These are phyloP conservation scores for Lathyrus oleraceus DNA, from an alignment of 306 rosid species.

Conservation along the genomic window DNA sequence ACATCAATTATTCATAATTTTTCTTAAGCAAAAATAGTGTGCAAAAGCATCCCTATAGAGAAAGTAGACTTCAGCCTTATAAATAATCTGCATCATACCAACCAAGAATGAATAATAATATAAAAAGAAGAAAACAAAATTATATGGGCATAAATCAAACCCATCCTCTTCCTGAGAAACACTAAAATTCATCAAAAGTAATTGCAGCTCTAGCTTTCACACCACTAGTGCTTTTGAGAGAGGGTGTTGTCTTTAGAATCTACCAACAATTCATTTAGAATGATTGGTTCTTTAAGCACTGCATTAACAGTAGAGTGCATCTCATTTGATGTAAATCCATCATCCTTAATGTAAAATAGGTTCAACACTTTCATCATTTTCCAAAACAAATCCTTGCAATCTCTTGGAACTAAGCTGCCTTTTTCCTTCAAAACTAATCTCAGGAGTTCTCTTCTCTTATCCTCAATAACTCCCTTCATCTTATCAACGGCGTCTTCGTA, in stretches of 20 bases:
- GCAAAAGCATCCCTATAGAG: no score
- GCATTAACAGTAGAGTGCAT: constrained; percentile 57
- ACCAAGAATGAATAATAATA: no score
- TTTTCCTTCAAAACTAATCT: constrained; percentile 63
- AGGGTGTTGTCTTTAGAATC: constrained; percentile 13
- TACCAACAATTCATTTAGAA: constrained; percentile 37
- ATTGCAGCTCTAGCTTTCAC: constrained; percentile 4
- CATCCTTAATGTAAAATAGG: constrained; percentile 70
- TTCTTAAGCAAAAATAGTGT: background rate
- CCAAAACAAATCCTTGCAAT: constrained; percentile 87
- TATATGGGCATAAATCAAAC: no score
- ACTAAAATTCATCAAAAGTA: background rate
- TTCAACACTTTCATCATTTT: constrained; percentile 62
- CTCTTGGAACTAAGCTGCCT: constrained; percentile 67
- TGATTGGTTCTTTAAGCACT: constrained; percentile 55
- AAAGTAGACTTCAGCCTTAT: no score
- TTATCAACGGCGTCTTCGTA: constrained; percentile 51
- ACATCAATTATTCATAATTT: background rate
- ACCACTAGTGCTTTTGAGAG: background rate
- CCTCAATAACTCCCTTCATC: constrained; percentile 40
- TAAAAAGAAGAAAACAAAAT: no score
- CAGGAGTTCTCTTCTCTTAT: constrained; percentile 61
- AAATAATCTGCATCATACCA: no score
- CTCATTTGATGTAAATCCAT: constrained; percentile 68
- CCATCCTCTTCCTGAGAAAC: no score